These are phyloP conservation scores for Mycena filopes DNA, from an alignment of 768 basidiomycete species.

Conservation along the genomic window DNA sequence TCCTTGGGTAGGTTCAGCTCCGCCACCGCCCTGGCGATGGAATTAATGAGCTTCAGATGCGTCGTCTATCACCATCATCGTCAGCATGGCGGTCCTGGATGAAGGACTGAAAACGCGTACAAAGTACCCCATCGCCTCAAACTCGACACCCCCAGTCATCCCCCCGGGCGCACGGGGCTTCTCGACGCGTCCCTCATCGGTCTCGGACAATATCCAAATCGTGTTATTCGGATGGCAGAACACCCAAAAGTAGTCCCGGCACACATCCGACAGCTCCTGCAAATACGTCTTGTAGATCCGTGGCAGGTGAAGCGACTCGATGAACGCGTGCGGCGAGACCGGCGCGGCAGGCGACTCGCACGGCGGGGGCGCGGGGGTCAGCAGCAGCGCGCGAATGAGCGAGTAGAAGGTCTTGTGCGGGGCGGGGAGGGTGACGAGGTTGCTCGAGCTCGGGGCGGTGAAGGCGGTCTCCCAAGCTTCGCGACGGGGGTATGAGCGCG, in stretches of 20 bases:
- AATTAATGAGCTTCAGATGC: constrained; percentile 89
- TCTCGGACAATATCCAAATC: constrained; percentile 87
- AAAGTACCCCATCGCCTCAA: constrained; percentile 95
- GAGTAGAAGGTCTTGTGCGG: constrained; percentile 81
- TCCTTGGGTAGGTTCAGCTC: constrained; percentile 74
- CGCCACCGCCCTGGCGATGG: constrained; percentile 72
- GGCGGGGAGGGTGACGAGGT: constrained; percentile 71
- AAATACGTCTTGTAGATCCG: constrained; percentile 86
- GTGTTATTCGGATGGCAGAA: constrained; percentile 96
- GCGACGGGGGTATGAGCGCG: constrained; percentile 48
- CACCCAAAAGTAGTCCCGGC: constrained; percentile 96
- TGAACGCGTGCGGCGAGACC: constrained; percentile 83
- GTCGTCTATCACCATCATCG: constrained; percentile 65
- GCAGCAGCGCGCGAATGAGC: constrained; percentile 78
- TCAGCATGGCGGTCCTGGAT: not conserved
- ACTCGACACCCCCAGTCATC: constrained; percentile 99
- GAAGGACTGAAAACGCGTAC: constrained; percentile 53
- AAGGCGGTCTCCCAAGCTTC: constrained; percentile 70
- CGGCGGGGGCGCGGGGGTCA: constrained; percentile 75
- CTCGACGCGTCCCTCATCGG: constrained; percentile 87
- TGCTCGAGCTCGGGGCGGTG: constrained; percentile 51
- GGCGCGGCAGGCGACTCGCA: constrained; percentile 69
- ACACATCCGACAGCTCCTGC: constrained; percentile 87
- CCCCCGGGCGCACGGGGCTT: constrained; percentile 94
- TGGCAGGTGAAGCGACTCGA: constrained; percentile 73